Evolutionary conservation across 1,284 basidiomycete species (phyloP), one percentile per base, ranked within the genome.

Genomic region (Fomes fomentarius): DNA sequence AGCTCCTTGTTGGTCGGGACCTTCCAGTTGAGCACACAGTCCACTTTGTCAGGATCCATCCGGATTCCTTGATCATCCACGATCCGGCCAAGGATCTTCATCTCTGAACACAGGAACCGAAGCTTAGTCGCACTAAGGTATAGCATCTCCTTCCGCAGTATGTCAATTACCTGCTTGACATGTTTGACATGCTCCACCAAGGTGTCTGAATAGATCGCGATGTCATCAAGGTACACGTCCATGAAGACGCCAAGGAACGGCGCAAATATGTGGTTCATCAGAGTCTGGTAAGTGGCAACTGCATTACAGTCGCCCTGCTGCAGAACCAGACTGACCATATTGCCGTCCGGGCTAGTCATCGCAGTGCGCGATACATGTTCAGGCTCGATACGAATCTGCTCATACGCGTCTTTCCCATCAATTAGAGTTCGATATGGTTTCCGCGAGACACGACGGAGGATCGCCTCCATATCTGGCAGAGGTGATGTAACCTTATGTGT

Each of bases 281-380:
- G 38, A 15, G 63, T 43, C 52, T 74, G 71, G 61, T 69, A 74
- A 0, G 70, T 75, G 0, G 72, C 68, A 0, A 56, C 44, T 1
- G 66, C 71, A 53, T 76, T 76, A 24, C 70, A 73, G 37, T 76
- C 70, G 0, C 74, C 73, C 31, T 66, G 65, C 44, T 75, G 73
- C 1, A 57, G 40, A 10, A 57, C 56, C 1, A 57, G 43, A n/a
- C 56, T 57, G 3, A 57, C 56, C 21, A 75, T 72, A 0, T 63
- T 74, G 1, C 74, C 71, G 52, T 74, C 67, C 2, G 60, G 60
- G 2, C 55, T 62, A 0, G 57, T 60, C 49, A 62, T 60, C 7
- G 55, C 49, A 1, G 58, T 62, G 0, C 50, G 48, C 1, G 46
- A 34, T 0, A 60, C 54, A 31, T 62, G 55, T 8, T 57, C 50